A percentile compares a stretch with the other conserved stretches of the same genome.
Evolutionary conservation across 225 moss, liverwort and hornwort genomes (phyloP).

Genomic region (Bryum argenteum): DNA sequence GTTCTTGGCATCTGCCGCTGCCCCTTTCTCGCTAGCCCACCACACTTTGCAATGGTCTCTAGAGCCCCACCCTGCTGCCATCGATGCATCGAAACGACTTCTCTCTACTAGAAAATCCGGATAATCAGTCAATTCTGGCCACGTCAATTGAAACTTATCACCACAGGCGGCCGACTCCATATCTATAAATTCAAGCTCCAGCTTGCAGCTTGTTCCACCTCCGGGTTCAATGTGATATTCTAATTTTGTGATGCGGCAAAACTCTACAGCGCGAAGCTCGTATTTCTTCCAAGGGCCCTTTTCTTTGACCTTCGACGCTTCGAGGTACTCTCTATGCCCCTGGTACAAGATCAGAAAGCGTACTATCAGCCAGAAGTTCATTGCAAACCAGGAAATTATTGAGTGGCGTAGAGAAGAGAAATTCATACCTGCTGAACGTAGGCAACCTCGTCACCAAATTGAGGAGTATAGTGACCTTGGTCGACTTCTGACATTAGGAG

Average conservation of each 20-base stretch:
- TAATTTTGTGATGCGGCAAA: constrained; percentile 73
- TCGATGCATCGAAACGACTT: constrained; percentile 79
- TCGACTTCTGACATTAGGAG: constrained; percentile 81
- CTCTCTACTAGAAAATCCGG: constrained; percentile 94
- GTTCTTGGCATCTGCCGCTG: constrained; percentile 55
- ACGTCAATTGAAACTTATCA: constrained; percentile 64
- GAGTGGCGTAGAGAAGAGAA: constrained; percentile 10
- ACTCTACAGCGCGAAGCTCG: constrained; percentile 74
- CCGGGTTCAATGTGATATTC: constrained; percentile 67
- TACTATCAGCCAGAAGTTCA: constrained; percentile 16
- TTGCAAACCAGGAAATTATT: neutral
- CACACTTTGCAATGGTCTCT: constrained; percentile 97
- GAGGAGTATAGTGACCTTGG: constrained; percentile 91
- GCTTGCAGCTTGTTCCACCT: constrained; percentile 71
- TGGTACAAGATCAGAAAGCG: constrained; percentile 36
- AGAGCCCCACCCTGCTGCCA: constrained; percentile 74
- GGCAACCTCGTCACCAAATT: constrained; percentile 88
- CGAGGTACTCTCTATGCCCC: constrained; percentile 86
- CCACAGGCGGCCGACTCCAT: constrained; percentile 50
- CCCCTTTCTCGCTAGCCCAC: constrained; percentile 80
- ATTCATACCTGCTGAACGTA: constrained; percentile 89
- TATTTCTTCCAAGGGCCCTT: constrained; percentile 76
- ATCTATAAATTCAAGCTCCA: constrained; percentile 77
- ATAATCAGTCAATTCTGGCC: constrained; percentile 82
- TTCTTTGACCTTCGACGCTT: constrained; percentile 53